Conservation (phyloP, 139 green algal species). For the Axilococcus clingmanii region DNA sequence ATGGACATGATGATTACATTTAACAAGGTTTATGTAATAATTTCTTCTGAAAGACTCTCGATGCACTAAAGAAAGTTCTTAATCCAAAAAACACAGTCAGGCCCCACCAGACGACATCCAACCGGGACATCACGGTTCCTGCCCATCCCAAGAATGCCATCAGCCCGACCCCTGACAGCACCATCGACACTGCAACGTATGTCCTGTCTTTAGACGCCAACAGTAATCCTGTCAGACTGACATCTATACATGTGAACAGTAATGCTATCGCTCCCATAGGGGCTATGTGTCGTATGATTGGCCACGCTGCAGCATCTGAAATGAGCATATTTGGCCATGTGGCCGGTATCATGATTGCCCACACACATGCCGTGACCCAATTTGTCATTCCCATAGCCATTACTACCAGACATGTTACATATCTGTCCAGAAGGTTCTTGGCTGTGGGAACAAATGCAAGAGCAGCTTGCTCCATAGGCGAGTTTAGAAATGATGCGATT, state of each 20-base stretch:
- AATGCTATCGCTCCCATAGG: conserved; percentile 32
- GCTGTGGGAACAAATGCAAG: conserved; percentile 44
- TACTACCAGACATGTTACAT: conserved; percentile 21
- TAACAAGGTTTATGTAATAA: too few species aligned
- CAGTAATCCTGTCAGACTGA: conserved; percentile 39
- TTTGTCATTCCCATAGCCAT: conserved; percentile 15
- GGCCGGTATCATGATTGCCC: conserved; percentile 20
- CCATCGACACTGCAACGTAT: conserved; percentile 37
- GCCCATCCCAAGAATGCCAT: conserved; percentile 10
- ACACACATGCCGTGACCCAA: conserved; percentile 15
- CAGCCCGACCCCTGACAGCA: conserved; percentile 36
- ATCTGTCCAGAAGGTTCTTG: neutral
- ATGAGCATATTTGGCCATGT: conserved; percentile 35
- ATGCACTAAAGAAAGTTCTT: too few species aligned
- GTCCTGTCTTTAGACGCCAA: conserved; percentile 29
- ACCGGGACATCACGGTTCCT: too few species aligned
- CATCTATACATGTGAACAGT: conserved; percentile 48
- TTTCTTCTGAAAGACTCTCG: too few species aligned
- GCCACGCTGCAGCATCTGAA: conserved; percentile 38
- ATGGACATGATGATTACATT: too few species aligned
- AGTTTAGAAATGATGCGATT: conserved; percentile 41
- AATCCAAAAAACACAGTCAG: conserved; percentile 54
- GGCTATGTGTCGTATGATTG: conserved; percentile 30
- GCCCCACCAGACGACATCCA: conserved; percentile 50
- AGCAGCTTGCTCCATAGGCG: conserved; percentile 51